These are phyloP conservation scores for Lentinula detonsa DNA, from an alignment of 768 basidiomycete genomes.

Conservation along the genomic window DNA sequence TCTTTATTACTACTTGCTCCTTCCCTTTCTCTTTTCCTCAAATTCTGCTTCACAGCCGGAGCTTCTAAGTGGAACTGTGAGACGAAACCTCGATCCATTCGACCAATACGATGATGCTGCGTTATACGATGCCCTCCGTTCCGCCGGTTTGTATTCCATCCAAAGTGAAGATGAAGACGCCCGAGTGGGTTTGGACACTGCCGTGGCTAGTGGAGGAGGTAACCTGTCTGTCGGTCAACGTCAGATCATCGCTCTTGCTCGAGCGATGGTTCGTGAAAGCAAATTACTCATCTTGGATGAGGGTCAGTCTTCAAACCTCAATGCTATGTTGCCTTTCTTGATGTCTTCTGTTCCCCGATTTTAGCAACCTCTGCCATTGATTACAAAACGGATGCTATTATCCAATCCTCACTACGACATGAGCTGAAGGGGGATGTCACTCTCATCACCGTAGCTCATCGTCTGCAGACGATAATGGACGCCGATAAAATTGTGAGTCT, in stretches of 20 bases:
- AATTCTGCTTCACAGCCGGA: slow-evolving; percentile 7
- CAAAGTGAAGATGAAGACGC: slow-evolving; percentile 26
- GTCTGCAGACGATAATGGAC: slow-evolving; percentile 55
- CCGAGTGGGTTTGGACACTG: slow-evolving; percentile 41
- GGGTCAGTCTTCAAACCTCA: not conserved
- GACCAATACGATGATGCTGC: slow-evolving; percentile 63
- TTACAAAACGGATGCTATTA: slow-evolving; percentile 62
- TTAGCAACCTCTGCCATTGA: slow-evolving; percentile 20
- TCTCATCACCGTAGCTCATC: slow-evolving; percentile 49
- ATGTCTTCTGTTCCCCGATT: not conserved
- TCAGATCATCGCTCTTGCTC: slow-evolving; percentile 66
- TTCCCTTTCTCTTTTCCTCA: not conserved
- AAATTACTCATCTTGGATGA: slow-evolving; percentile 12
- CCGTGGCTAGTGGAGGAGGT: slow-evolving; percentile 59
- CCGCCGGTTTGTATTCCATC: slow-evolving; percentile 44
- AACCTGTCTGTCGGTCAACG: slow-evolving; percentile 62
- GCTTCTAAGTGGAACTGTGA: slow-evolving; percentile 56
- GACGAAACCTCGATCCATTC: slow-evolving; percentile 65
- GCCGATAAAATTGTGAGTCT: slow-evolving; percentile 35
- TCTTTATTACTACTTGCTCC: not conserved
- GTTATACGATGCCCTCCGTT: slow-evolving; percentile 55
- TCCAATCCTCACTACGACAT: slow-evolving; percentile 58
- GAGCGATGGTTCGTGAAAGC: slow-evolving; percentile 46
- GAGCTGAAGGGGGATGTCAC: slow-evolving; percentile 56
- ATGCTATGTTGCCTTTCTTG: not conserved